Evolutionary conservation across 2,329 filamentous ascomycete species (phyloP), one percentile per base, ranked within the genome.

Genomic region (Cryphonectria nitschkei): DNA sequence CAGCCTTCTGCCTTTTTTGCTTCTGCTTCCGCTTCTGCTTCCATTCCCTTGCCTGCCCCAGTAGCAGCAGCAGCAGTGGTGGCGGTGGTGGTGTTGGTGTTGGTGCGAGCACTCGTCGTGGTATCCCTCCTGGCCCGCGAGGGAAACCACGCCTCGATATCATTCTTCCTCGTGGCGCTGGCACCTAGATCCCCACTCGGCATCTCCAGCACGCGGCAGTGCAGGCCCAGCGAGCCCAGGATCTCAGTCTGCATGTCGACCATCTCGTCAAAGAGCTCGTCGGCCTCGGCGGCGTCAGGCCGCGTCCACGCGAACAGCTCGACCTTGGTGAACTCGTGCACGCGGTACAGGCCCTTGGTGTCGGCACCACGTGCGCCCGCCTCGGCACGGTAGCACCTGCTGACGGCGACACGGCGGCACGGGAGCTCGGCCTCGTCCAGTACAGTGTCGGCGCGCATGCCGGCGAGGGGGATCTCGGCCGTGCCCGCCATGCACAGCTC

Each of bases 301-400:
- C 86, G 76, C 5, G 93, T 92, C 96, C 96, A 99, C 0, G 92
- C 94, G 79, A 99, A 98, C 85, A 99, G 90, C 81, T 99, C 96
- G 0, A 99, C 95, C 80, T 99, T 99, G 39, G 94, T 97, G 82
- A 99, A 99, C 81, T 99, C 96, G 81, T 99, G 96, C 3, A 99
- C 96, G 39, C 96, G 92, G 82, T 98, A 99, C 1, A 99, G 84
- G 6, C 96, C 96, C 82, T 97, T 98, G 1, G 95, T 97, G 76
- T 96, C 93, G 34, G 92, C 90, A 41, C 96, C 96, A 54, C 95
- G 87, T 0, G 94, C 93, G 43, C 96, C 96, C 0, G 96, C 96
- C 82, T 99, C 96, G 61, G 96, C 96, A 67, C 96, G 92, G 82
- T 97, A 99, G 84, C 95, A 97, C n/a, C 96, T 88, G 70, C 93